Evolutionary conservation across 1,139 yeast species (phyloP).

Genomic region (Kluyveromyces marxianus): DNA sequence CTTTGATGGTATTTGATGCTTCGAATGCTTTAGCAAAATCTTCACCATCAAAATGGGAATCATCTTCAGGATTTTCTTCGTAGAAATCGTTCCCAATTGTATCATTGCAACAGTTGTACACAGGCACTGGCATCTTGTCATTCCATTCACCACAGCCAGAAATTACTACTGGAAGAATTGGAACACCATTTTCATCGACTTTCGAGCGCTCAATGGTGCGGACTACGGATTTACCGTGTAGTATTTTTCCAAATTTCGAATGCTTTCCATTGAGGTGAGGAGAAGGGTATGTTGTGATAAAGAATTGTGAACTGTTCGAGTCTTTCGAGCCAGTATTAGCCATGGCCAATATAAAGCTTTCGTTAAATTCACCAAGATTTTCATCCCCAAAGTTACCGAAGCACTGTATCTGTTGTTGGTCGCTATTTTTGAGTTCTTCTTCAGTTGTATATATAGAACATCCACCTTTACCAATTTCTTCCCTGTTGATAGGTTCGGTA

Average conservation of each 20-base stretch:
- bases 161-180: conserved; percentile 42
- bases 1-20: conserved; percentile 51
- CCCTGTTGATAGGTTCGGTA: conserved; percentile 27
- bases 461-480: conserved; percentile 48
- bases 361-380: conserved; percentile 41
- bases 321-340: conserved; percentile 55
- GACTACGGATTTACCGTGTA: conserved; percentile 63
- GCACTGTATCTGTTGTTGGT: conserved; percentile 14
- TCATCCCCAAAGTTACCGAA: conserved; percentile 52
- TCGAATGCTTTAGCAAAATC: conserved; percentile 44
- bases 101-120: conserved; percentile 54
- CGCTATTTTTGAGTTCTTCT: conserved; percentile 14
- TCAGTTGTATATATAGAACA: conserved; percentile 37
- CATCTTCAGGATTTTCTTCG: conserved; percentile 74
- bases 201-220: conserved; percentile 51
- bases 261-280: conserved; percentile 73
- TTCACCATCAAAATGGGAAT: conserved; percentile 48
- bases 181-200: conserved; percentile 42
- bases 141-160: conserved; percentile 62
- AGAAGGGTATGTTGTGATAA: conserved; percentile 62
- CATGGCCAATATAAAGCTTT: conserved; percentile 56
- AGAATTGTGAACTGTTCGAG: conserved; percentile 70
- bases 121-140: conserved; percentile 45
- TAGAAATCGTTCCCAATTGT: conserved; percentile 58
- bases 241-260: conserved; percentile 62